Conservation (phyloP, 73 alveolate species). For the Symbiodinium natans region DNA sequence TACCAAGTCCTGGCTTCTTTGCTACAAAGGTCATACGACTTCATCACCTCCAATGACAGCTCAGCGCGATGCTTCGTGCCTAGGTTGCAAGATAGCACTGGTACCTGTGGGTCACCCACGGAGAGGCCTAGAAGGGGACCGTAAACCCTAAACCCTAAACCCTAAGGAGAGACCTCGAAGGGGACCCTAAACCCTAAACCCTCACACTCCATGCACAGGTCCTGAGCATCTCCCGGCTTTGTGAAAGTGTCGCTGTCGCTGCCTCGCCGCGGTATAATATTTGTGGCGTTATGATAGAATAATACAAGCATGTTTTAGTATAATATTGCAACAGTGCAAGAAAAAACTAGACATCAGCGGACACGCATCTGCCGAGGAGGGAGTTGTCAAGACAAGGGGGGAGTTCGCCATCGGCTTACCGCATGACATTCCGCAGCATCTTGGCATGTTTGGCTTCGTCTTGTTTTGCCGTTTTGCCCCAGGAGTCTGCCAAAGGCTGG, state of each 20-base stretch:
- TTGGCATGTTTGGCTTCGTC: no score
- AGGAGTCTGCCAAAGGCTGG: constrained; percentile 52
- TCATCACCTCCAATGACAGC: constrained; percentile 65
- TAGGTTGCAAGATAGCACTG: neutral
- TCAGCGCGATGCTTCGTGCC: constrained; percentile 77
- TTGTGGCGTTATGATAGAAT: neutral
- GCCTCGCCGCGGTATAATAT: neutral
- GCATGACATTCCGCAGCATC: no score
- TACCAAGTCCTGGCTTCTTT: no score
- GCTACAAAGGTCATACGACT: constrained; percentile 80
- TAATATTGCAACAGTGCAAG: no score
- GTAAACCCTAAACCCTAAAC: neutral
- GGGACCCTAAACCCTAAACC: no score
- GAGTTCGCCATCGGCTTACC: neutral
- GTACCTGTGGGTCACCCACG: no score
- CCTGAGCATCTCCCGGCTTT: constrained; percentile 35
- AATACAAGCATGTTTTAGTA: neutral
- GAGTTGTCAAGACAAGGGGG: neutral
- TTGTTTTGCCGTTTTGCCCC: neutral
- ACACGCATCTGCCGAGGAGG: neutral
- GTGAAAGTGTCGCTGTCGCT: constrained; percentile 27
- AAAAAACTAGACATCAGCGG: no score
- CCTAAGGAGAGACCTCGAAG: neutral
- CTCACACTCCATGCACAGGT: neutral
- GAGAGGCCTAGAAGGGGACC: no score